Base-by-base conservation (phyloP, 78 protist genomes). In the Cavenderia fasciculata region DNA sequence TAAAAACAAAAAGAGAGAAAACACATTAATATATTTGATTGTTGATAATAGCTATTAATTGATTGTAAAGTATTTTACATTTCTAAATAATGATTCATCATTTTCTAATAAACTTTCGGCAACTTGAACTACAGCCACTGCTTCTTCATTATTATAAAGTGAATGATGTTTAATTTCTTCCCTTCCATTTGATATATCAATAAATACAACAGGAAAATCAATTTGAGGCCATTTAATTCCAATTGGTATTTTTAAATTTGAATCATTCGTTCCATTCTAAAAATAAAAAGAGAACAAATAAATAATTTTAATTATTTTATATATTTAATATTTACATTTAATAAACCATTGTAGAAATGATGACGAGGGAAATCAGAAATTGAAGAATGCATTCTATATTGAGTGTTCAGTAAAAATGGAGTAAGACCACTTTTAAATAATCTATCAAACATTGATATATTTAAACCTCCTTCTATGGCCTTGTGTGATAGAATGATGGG, bases 401-500 rank as follows among this genome's bases (percentile, higher is more conserved):
- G 72, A 3, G 18, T 27, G 3, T 63, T 47, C 6, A 63, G n/a
- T 4, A 63, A 16, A 27, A 40, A 63, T 14, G 72, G 72, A 1
- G 10, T 63, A 63, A 63, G 8, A 56, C 77, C 77, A 18, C 29
- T 46, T 2, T 74, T 62, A 3, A 25, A 4, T 18, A 74, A 56
- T 54, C 85, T 3, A 2, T 74, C 68, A 34, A 74, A 74, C 4
- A 74, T 2, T 21, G 61, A 44, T 8, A 33, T 7, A 10, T 54
- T 41, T 34, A 86, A 59, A 18, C 92, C 92, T 47, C 78, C 69
- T 25, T 44, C 52, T 33, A 29, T 27, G 1, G 95, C 91, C 19
- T 47, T 62, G 27, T 11, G 36, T 23, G 90, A 49, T 38, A 33
- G 38, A 19, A 85, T 87, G 11, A 94, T 94, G 0, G 96, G 96